Evolutionary conservation across 805 yeast species (phyloP), one percentile per base, ranked within the genome.

Genomic region (Saccharomycopsis olivae): DNA sequence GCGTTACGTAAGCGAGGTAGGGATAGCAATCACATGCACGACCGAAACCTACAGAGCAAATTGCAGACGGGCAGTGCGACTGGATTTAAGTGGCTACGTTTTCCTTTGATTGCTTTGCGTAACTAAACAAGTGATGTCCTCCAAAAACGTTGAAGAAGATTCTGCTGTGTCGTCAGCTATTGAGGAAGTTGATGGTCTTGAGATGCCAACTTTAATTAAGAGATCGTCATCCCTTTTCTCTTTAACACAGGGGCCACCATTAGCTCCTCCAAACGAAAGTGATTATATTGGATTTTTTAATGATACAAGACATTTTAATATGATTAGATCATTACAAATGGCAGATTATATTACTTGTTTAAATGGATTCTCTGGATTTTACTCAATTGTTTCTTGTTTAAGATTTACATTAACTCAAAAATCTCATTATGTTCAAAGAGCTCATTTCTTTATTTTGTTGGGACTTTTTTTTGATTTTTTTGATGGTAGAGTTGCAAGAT

Each of bases 381-480:
- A 86, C 56, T 79, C 95, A 24, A 80, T 89, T 48, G 69, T 92
- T 31, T 80, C 94, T 33, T 84, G 95, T 59, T 63, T 86, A 47
- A 70, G 95, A 54, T 92, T 74, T 59, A 75, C 88, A 4, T 64
- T 76, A 38, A 82, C 89, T 2, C 77, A 75, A 11, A 66, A 75
- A 49, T 61, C 74, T 5, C 81, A 76, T 53, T 81, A 82, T 57
- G 73, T 78, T 24, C 89, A 82, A 62, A 70, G 95, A 51, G 96
- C 97, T 2, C 88, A 87, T 62, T 77, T 81, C 49, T 86, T 83
- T 62, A 85, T 87, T 33, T 69, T 83, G n/a, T 65, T 89, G 50
- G 98, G 98, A 4, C 73, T 89, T 54, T 86, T 92, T 57, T 89
- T 89, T 59, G 98, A 89, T 60, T 87, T 92, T 58, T 83, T 92